Base-by-base conservation (phyloP, 371 early-diverging fungal species). In the Mucor indicus region DNA sequence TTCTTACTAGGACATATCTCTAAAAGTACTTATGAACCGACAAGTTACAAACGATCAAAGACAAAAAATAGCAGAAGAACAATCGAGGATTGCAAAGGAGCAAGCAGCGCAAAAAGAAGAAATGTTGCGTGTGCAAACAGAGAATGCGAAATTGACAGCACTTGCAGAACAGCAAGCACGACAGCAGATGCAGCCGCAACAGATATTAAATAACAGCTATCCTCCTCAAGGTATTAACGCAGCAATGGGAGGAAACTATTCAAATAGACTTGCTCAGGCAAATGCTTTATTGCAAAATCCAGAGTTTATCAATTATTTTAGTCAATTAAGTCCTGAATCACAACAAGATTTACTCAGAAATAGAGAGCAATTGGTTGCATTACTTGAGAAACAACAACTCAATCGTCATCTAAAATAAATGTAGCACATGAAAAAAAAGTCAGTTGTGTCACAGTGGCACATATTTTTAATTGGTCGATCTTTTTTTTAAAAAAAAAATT, bases 51-150 rank as follows among this genome's bases (percentile, higher is more conserved):
- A 56, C 10, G 59, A 74, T 40, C 52, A 67, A 54, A 55, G 60
- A 40, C 44, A 67, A 31, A 49, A 45, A 43, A 19, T 57, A 42
- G 52, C 69, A 39, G 66, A 77, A 51, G 68, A 74, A 53, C 55
- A 75, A 48, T 35, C 63, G 24, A 23, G 73, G 44, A 59, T 76
- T 33, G 47, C 69, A 27, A 53, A 55, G 27, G 70, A 78, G 53
- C 67, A 78, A 60, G 61, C 77, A 31, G 57, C 71, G 6, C 54
- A 61, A 12, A 66, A 75, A 25, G 64, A 73, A 33, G 75, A 72
- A 50, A 29, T 57, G 38, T 23, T 72, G 15, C 65, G 67, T 48
- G 4, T 62, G 36, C 65, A 69, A 25, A 47, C 56, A 9, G 70
- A 74, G 39, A 59, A 67, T 32, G 65, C 67, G 1, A 57, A 62